Base-by-base conservation (phyloP, 2,329 filamentous ascomycete species). In the Aspergillus hiratsukae region DNA sequence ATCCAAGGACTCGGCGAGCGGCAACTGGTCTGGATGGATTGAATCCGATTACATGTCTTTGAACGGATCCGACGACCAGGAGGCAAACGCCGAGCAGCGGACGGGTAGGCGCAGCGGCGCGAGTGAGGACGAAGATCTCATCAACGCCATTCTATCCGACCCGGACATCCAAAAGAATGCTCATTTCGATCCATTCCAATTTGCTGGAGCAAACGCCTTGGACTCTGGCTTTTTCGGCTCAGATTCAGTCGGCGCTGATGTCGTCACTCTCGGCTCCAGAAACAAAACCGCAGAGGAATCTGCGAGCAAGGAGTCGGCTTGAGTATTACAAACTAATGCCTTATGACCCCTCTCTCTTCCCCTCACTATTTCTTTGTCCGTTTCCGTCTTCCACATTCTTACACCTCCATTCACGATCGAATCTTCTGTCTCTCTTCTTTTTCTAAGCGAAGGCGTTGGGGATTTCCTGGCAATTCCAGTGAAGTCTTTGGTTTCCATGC, bases 21-120 rank as follows among this genome's bases (percentile, higher is more conserved):
- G 63, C 31, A 65, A 66, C 59, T 76, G 74, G 74, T 63, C 66
- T 1, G 70, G 74, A 53, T 75, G 73, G 73, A 62, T 74, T 29
- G 68, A 69, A 29, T 65, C 68, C 1, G 66, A 72, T 54, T 73
- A 69, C 35, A 61, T 70, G n/a, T 74, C 72, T 29, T 68, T 69
- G 0, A 53, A 54, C 31, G 64, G 58, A 45, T 71, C 72, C 6
- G 63, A 64, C 9, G 67, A 64, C 23, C 63, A 66, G 17, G 61
- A 62, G 29, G 56, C 23, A 51, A 56, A 54, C 48, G 57, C 51
- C 11, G 48, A 46, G 14, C 57, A 55, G 11, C 43, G 23, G 43
- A 23, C 10, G 21, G 23, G 21, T 23, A 46, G 43, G 23, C 21
- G 43, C 21, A 59, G 54, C 21, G 52, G 25, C n/a, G 56, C 31